Percentiles rank a stretch among this genome's conserved stretches.
Conservation (phyloP, 768 basidiomycete genomes). For the Lepiota venenata region DNA sequence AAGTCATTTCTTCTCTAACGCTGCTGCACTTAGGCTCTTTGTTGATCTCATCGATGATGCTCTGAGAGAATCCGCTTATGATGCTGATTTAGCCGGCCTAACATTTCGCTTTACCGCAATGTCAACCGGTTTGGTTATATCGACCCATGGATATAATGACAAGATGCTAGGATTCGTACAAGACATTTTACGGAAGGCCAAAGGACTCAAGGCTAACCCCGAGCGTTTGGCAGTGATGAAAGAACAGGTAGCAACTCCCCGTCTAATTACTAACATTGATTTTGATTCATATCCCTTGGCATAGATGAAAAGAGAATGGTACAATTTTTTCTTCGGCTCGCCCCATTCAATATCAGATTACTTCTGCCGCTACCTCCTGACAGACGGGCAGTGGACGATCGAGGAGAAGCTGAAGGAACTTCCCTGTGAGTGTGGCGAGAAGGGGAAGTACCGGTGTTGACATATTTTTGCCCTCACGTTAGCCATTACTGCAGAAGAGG, state of each 20-base stretch:
- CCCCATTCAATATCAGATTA: conserved; percentile 79
- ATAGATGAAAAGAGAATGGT: conserved; percentile 74
- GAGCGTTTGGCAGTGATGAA: conserved; percentile 78
- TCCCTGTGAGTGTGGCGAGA: conserved; percentile 50
- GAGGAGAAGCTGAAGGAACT: conserved; percentile 76
- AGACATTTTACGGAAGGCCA: conserved; percentile 68
- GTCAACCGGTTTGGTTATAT: conserved; percentile 63
- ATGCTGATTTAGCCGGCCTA: conserved; percentile 90
- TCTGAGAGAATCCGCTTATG: conserved; percentile 87
- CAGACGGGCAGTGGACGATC: conserved; percentile 71
- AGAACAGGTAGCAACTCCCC: conserved; percentile 57
- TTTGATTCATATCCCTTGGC: conserved; percentile 2
- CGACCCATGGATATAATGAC: conserved; percentile 87
- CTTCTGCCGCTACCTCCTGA: conserved; percentile 66
- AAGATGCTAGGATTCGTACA: conserved; percentile 75
- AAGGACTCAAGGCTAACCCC: conserved; percentile 57
- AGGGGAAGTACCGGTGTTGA: background rate
- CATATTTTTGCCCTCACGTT: conserved; percentile 1
- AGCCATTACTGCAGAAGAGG: conserved; percentile 73
- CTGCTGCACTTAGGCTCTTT: conserved; percentile 53
- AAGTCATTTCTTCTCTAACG: background rate
- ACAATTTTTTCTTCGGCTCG: conserved; percentile 85
- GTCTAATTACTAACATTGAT: background rate
- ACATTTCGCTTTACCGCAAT: conserved; percentile 64
- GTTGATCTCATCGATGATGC: conserved; percentile 85